Evolutionary conservation across 805 yeast species (phyloP).

Genomic region (Scheffersomyces stipitis): DNA sequence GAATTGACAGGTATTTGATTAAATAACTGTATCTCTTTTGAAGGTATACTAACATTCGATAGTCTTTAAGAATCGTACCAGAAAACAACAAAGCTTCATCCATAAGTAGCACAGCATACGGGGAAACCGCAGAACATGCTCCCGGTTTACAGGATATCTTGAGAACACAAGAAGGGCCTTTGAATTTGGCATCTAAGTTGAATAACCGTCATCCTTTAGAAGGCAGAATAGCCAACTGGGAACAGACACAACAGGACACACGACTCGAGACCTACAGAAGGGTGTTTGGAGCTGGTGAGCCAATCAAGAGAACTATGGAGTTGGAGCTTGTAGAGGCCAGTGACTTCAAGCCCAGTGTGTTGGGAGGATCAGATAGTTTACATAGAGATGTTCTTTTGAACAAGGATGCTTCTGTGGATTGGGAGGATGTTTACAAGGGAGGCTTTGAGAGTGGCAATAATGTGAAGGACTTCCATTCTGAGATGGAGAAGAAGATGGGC

Average conservation of each 20-base stretch:
- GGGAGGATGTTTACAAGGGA: conserved; percentile 91
- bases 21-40: too few relatives aligned
- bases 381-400: conserved; percentile 79
- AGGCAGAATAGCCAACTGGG: conserved; percentile 75
- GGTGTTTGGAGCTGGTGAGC: conserved; percentile 89
- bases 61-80: conserved; percentile 60
- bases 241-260: conserved; percentile 64
- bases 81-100: conserved; percentile 41
- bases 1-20: too few relatives aligned
- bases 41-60: conserved; percentile 11
- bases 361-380: conserved; percentile 59
- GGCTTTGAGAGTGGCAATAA: conserved; percentile 43
- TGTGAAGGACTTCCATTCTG: conserved; percentile 63
- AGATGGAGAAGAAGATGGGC: conserved; percentile 66
- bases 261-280: conserved; percentile 78
- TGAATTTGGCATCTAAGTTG: conserved; percentile 56
- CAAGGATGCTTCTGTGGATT: conserved; percentile 75
- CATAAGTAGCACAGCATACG: conserved; percentile 53
- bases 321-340: conserved; percentile 66
- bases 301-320: conserved; percentile 91
- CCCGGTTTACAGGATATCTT: conserved; percentile 71
- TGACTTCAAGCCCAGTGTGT: conserved; percentile 63
- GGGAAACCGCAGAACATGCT: conserved; percentile 61
- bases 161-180: conserved; percentile 65
- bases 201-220: conserved; percentile 88